A percentile compares a stretch with the other conserved stretches of the same genome.
Evolutionary conservation across 1,284 basidiomycete species (phyloP).

Genomic region (Mycena sp.): DNA sequence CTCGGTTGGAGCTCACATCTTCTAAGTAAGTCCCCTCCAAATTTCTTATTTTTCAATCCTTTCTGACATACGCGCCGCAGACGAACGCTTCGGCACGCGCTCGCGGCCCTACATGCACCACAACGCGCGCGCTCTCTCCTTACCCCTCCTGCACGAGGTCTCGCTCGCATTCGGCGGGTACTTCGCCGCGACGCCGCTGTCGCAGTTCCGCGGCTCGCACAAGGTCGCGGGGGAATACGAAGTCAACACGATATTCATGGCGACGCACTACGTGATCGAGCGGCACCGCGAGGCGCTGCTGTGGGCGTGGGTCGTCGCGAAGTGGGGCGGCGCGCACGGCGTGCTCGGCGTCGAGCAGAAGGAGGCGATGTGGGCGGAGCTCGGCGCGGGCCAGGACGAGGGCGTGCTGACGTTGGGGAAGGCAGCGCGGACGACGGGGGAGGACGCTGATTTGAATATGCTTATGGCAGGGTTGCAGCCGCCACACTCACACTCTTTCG

Average conservation of each 20-base stretch:
- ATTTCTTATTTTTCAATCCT: not conserved
- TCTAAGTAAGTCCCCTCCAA: constrained; percentile 14
- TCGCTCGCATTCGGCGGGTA: constrained; percentile 47
- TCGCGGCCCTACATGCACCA: constrained; percentile 51
- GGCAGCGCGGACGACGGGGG: constrained; percentile 4
- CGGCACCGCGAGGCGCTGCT: no score
- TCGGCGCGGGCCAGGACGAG: constrained; percentile 37
- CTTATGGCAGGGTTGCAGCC: constrained; percentile 21
- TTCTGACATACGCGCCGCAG: constrained; percentile 22
- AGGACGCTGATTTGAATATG: constrained; percentile 23
- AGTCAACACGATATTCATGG: constrained; percentile 42
- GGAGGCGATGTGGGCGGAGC: constrained; percentile 46
- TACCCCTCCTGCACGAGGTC: constrained; percentile 36
- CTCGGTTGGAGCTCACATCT: constrained; percentile 36
- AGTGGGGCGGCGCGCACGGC: constrained; percentile 34
- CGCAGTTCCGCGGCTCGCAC: constrained; percentile 44
- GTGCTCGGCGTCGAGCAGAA: constrained; percentile 9
- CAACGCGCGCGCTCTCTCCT: constrained; percentile 38
- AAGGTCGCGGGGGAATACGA: constrained; percentile 28
- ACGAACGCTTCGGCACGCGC: constrained; percentile 47
- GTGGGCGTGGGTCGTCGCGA: constrained; percentile 50
- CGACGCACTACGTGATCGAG: constrained; percentile 50
- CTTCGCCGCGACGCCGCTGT: constrained; percentile 31
- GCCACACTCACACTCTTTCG: not conserved
- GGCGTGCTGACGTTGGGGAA: not conserved